Conservation (phyloP, 495 filamentous ascomycete species). For the Penicillium robsamsonii region DNA sequence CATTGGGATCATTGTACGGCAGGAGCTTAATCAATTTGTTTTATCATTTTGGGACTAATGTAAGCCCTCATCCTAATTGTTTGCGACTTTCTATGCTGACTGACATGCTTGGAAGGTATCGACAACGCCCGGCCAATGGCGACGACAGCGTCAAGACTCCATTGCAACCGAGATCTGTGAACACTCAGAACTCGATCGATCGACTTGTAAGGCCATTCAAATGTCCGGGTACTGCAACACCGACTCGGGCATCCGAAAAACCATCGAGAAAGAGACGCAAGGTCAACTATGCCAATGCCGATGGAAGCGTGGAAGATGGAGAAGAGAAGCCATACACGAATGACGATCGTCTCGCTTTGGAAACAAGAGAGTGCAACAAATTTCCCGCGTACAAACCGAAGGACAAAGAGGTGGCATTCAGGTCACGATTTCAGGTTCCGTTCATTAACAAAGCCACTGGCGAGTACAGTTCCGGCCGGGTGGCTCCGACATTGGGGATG, state of each 20-base stretch:
- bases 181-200: conserved; percentile 60
- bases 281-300: conserved; percentile 84
- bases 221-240: conserved; percentile 80
- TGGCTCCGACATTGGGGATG: conserved; percentile 83
- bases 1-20: conserved; percentile 14
- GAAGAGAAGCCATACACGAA: conserved; percentile 83
- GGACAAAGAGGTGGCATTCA: conserved; percentile 80
- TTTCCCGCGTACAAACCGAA: conserved; percentile 89
- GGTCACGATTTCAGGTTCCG: conserved; percentile 80
- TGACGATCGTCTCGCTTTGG: conserved; percentile 80
- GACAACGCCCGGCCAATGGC: conserved; percentile 30
- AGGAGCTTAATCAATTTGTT: neutral
- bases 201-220: conserved; percentile 84
- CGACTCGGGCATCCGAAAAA: conserved; percentile 70
- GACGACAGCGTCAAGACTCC: conserved; percentile 40
- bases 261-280: conserved; percentile 84
- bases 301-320: conserved; percentile 61
- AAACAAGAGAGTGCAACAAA: conserved; percentile 82
- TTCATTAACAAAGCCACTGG: conserved; percentile 74
- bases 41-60: conserved; percentile 14
- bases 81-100: conserved; percentile 1
- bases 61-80: conserved; percentile 5
- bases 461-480: conserved; percentile 71
- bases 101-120: conserved; percentile 40
- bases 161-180: conserved; percentile 37